A percentile compares a stretch with the other conserved stretches of the same genome.
These are phyloP conservation scores for Fusarium nelsonii DNA, from an alignment of 2,329 filamentous ascomycete genomes.

Conservation along the genomic window DNA sequence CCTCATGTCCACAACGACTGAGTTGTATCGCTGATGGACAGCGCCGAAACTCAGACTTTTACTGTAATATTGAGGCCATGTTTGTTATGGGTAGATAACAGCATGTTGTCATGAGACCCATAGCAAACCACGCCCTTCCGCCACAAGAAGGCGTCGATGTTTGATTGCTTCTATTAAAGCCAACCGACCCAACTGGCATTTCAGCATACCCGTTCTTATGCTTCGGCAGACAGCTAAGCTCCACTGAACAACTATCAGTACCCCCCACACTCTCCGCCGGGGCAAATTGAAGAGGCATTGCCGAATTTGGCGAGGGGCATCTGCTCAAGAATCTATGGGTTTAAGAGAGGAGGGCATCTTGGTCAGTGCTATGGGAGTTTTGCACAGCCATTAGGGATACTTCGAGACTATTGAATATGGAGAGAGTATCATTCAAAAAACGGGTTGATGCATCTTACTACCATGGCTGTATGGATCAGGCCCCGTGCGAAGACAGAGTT, in stretches of 20 bases:
- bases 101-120: neutral
- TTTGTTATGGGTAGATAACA: neutral
- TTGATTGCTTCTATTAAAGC: neutral
- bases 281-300: slow-evolving; percentile 5
- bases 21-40: neutral
- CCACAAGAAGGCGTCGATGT: neutral
- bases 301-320: neutral
- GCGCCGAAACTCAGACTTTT: neutral
- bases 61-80: neutral
- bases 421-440: neutral
- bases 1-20: slow-evolving; percentile 32
- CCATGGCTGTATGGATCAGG: neutral
- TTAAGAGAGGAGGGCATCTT: neutral
- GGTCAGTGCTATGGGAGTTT: neutral
- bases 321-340: neutral
- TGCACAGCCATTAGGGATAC: neutral
- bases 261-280: slow-evolving; percentile 24
- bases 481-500: neutral
- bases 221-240: slow-evolving; percentile 14
- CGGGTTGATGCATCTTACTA: neutral
- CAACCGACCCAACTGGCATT: neutral
- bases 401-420: neutral
- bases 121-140: neutral
- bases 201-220: neutral
- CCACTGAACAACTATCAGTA: slow-evolving; percentile 29